Evolutionary conservation across 169 alveolate species (phyloP).

Genomic region (Cryptosporidium ubiquitum): DNA sequence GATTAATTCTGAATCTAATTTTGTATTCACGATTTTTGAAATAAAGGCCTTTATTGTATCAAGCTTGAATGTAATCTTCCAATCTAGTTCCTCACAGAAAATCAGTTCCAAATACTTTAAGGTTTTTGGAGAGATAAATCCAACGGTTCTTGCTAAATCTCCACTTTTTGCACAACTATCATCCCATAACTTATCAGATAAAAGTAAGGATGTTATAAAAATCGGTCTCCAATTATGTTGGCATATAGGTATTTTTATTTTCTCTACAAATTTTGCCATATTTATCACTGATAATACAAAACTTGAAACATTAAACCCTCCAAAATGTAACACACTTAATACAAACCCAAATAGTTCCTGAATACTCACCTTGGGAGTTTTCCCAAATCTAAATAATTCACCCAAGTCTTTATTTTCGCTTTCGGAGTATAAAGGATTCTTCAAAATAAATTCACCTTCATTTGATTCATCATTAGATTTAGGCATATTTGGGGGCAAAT

Average conservation of each 20-base stretch:
- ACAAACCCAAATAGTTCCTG: slow-evolving; percentile 64
- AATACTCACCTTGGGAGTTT: slow-evolving; percentile 27
- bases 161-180: slow-evolving; percentile 68
- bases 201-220: slow-evolving; percentile 24
- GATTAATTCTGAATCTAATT: background rate
- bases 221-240: slow-evolving; percentile 72
- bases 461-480: background rate
- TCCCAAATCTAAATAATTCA: slow-evolving; percentile 45
- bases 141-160: slow-evolving; percentile 29
- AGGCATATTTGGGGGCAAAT: slow-evolving; percentile 21
- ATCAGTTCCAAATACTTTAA: slow-evolving; percentile 40
- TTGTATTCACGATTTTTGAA: background rate
- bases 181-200: slow-evolving; percentile 71
- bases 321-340: slow-evolving; percentile 29
- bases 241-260: slow-evolving; percentile 21
- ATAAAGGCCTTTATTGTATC: slow-evolving; percentile 21
- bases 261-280: background rate
- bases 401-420: background rate
- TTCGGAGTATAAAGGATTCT: slow-evolving; percentile 1
- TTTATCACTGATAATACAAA: slow-evolving; percentile 54
- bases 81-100: slow-evolving; percentile 11
- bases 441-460: background rate
- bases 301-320: slow-evolving; percentile 56
- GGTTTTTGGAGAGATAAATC: slow-evolving; percentile 39
- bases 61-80: slow-evolving; percentile 22